Evolutionary conservation across 306 rosid species (phyloP), one percentile per base, ranked within the genome.

Genomic region (Morella rubra): DNA sequence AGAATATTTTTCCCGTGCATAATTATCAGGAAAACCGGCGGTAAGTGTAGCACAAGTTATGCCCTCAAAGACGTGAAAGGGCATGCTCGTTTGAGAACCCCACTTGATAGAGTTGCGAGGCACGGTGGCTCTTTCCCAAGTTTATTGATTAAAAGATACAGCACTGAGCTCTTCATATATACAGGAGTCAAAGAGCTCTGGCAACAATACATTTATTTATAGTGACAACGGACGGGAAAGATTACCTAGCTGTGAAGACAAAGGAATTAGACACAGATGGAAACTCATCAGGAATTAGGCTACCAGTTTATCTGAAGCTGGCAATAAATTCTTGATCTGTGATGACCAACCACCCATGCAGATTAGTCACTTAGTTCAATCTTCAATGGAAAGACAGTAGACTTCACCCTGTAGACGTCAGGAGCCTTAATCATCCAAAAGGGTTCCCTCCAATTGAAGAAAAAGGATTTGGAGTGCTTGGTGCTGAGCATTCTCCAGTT

Each of bases 381-480:
- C 65, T 58, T 11, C 40, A 58, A 22, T 58, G 11, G 11, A 58
- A 58, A 58, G 16, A 60, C 1, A 64, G 13, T 1, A 40, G 24
- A 16, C 20, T 7, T 42, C 22, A 7, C 44, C 45, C 13, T 2
- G 69, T 37, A 64, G 69, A 65, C 18, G 22, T 16, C 16, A 20
- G 20, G 56, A 19, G 44, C 45, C 80, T 56, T 41, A 8, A 40
- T 60, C 88, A 93, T 73, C 79, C 95, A 79, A 91, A 94, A 61
- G 98, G 98, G 52, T 94, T 91, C 72, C 86, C 82, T 77, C 91
- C 81, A 58, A 16, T 65, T 47, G 87, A 72, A 66, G 88, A 66
- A 46, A 72, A 80, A 40, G 82, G 66, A 66, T 55, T 81, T 66
- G 84, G 58, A 45, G 76, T 59, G 69, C 59, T 51, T 42, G 83